Conservation (phyloP, 2,329 filamentous ascomycete genomes). For the Beauveria asiatica region DNA sequence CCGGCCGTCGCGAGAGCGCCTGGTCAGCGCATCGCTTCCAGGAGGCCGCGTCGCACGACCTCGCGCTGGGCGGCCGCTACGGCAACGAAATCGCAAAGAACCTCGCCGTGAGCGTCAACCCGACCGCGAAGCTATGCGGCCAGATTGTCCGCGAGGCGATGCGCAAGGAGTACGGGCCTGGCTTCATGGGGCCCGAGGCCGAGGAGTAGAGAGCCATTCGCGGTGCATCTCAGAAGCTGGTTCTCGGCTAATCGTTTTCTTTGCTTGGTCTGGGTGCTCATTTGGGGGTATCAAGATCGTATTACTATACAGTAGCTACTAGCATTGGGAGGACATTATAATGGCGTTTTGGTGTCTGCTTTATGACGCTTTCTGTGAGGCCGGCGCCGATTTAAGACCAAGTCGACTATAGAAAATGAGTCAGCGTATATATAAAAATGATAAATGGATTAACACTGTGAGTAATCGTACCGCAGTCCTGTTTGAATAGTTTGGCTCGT, state of each 20-base stretch:
- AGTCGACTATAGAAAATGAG: slow-evolving; percentile 20
- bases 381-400: slow-evolving; percentile 17
- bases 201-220: slow-evolving; percentile 4
- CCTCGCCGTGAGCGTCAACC: slow-evolving; percentile 56
- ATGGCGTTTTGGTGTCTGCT: neutral
- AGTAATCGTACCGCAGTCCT: slow-evolving; percentile 29
- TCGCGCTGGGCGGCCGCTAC: slow-evolving; percentile 55
- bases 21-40: slow-evolving; percentile 52
- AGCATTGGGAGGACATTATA: slow-evolving; percentile 2
- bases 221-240: neutral
- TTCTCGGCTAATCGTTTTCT: neutral
- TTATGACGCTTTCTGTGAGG: slow-evolving; percentile 6
- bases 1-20: slow-evolving; percentile 31
- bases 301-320: slow-evolving; percentile 9
- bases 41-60: slow-evolving; percentile 52
- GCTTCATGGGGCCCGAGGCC: slow-evolving; percentile 29
- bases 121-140: slow-evolving; percentile 60
- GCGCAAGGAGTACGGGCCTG: slow-evolving; percentile 57
- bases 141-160: slow-evolving; percentile 62
- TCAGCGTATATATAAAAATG: slow-evolving; percentile 7
- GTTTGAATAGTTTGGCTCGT: slow-evolving; percentile 41
- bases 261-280: neutral
- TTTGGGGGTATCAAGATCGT: slow-evolving; percentile 1
- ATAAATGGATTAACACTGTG: neutral
- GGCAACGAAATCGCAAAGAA: slow-evolving; percentile 58